Evolutionary conservation across 2,329 filamentous ascomycete species (phyloP).

Genomic region (Neofusicoccum sp.): DNA sequence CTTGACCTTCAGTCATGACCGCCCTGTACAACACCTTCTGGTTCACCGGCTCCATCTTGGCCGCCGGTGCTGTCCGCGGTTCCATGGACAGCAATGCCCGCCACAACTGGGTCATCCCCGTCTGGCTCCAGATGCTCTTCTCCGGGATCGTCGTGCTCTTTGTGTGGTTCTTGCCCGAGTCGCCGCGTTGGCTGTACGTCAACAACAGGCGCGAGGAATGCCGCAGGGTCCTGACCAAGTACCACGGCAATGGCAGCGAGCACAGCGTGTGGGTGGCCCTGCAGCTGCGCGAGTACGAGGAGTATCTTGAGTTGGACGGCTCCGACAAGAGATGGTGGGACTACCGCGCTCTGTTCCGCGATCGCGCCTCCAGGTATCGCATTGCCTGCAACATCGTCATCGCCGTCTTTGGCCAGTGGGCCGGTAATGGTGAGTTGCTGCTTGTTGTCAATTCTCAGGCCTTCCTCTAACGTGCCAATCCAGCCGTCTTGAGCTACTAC

Average conservation of each 20-base stretch:
- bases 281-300: constrained; percentile 57
- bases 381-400: constrained; percentile 52
- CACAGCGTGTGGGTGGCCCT: constrained; percentile 54
- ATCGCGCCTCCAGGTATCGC: constrained; percentile 50
- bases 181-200: constrained; percentile 49
- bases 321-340: constrained; percentile 61
- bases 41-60: constrained; percentile 39
- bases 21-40: constrained; percentile 44
- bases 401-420: constrained; percentile 52
- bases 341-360: constrained; percentile 54
- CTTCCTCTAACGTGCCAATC: neutral
- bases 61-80: constrained; percentile 28
- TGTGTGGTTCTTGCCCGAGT: constrained; percentile 49
- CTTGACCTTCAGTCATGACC: constrained; percentile 31
- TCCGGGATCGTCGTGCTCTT: constrained; percentile 42
- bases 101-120: constrained; percentile 22
- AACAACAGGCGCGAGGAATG: constrained; percentile 28
- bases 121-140: constrained; percentile 24
- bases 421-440: constrained; percentile 26
- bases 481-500: constrained; percentile 18
- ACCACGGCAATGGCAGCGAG: constrained; percentile 57
- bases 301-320: constrained; percentile 47
- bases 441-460: no score
- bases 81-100: constrained; percentile 23
- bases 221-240: constrained; percentile 52